phyloP scores from a whole-genome alignment of 441 rosid genomes.

The Erysimum cheiri region DNA sequence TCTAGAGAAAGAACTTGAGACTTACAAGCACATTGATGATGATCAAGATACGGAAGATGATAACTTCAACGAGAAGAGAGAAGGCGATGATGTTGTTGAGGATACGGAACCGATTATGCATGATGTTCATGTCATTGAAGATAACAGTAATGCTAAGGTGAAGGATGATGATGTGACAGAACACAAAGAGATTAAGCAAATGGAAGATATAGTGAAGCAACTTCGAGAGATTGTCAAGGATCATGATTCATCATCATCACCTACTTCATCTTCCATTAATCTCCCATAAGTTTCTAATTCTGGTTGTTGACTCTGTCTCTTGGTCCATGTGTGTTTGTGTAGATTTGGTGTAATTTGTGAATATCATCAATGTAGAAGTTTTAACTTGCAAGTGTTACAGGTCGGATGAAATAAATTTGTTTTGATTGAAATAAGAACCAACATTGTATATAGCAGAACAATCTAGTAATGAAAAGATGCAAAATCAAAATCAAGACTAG shows the following conservation, averaged over 20 bases:
- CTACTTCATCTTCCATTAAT: slow-evolving; percentile 19
- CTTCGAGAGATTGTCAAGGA: slow-evolving; percentile 21
- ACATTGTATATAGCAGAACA: not conserved
- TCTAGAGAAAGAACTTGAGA: slow-evolving; percentile 64
- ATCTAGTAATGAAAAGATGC: not conserved
- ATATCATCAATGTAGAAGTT: slow-evolving; percentile 28
- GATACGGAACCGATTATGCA: slow-evolving; percentile 46
- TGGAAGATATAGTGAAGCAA: slow-evolving; percentile 21
- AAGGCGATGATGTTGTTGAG: slow-evolving; percentile 38
- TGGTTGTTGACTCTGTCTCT: slow-evolving; percentile 5
- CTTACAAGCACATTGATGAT: slow-evolving; percentile 50
- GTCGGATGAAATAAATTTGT: not conserved
- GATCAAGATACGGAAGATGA: not conserved
- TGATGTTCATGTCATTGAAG: slow-evolving; percentile 71
- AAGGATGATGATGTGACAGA: slow-evolving; percentile 8
- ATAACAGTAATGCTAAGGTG: slow-evolving; percentile 30
- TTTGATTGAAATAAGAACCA: slow-evolving; percentile 15
- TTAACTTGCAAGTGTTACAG: too few relatives aligned
- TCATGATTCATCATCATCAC: slow-evolving; percentile 24
- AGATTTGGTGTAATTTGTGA: slow-evolving; percentile 19
- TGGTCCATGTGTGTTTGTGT: slow-evolving; percentile 1
- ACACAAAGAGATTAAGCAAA: slow-evolving; percentile 30
- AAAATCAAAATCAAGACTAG: slow-evolving; percentile 1
- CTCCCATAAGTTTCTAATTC: slow-evolving; percentile 9
- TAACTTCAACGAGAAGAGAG: not conserved